These are phyloP conservation scores for Colletotrichum eleusines DNA, from an alignment of 2,329 filamentous ascomycete genomes.

Conservation along the genomic window DNA sequence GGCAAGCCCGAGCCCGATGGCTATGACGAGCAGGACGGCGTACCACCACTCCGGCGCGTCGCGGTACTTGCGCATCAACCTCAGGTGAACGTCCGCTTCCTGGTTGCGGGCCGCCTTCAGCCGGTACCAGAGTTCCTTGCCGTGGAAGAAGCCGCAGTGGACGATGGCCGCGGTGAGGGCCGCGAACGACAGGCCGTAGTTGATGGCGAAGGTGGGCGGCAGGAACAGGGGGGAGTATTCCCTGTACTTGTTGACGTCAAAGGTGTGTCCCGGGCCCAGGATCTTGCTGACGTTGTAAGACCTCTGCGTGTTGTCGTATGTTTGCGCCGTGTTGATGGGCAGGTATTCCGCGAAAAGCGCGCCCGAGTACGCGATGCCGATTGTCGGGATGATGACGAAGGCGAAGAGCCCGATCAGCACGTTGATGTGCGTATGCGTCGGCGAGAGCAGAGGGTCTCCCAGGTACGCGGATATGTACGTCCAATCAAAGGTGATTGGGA, in stretches of 20 bases:
- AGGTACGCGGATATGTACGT: constrained; percentile 58
- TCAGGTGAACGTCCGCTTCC: constrained; percentile 68
- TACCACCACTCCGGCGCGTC: constrained; percentile 73
- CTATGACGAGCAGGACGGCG: constrained; percentile 59
- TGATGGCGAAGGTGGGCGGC: constrained; percentile 64
- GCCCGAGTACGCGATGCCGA: constrained; percentile 60
- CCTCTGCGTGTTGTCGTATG: constrained; percentile 68
- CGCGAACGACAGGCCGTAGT: constrained; percentile 57
- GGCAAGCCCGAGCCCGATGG: constrained; percentile 62
- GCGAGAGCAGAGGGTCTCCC: constrained; percentile 47
- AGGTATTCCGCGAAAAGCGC: constrained; percentile 64
- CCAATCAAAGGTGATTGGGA: constrained; percentile 71
- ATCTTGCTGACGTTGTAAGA: constrained; percentile 65
- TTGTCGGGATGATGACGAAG: constrained; percentile 47
- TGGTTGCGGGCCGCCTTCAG: constrained; percentile 54
- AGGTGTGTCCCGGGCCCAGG: constrained; percentile 63
- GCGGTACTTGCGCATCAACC: constrained; percentile 67
- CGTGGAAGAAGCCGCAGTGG: constrained; percentile 65
- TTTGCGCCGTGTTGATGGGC: constrained; percentile 65
- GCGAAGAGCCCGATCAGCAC: constrained; percentile 28
- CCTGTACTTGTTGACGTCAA: constrained; percentile 72
- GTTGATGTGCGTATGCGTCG: constrained; percentile 34
- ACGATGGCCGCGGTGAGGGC: constrained; percentile 65
- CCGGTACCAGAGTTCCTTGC: constrained; percentile 57
- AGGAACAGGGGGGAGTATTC: constrained; percentile 49